Evolutionary conservation across 768 basidiomycete genomes (phyloP), one percentile per base, ranked within the genome.

Genomic region (Xerocomellus intermedius): DNA sequence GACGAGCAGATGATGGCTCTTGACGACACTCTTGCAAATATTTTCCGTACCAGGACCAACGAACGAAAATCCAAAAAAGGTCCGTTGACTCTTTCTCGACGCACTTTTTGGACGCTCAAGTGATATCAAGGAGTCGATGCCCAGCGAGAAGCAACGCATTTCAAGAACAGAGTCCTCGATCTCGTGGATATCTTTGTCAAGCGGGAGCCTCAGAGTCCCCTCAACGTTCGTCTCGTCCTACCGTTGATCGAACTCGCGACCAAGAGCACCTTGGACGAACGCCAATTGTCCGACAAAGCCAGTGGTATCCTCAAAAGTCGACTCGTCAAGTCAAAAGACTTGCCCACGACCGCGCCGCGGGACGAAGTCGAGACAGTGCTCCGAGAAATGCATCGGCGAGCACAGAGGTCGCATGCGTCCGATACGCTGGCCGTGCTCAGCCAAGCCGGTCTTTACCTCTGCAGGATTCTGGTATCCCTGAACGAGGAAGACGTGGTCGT

Each of bases 1-100:
- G 96, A 99, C 66, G 95, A 98, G 24, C 92, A 97, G 73, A 99
- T 99, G 96, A 86, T 98, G 79, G 89, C 89, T 33, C 83, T 98
- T 26, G 96, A 99, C 66, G 89, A 91, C 46, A 89, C 96, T 66
- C 83, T 99, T 8, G 92, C 91, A 5, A 83, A 86, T 48, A 86
- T 94, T 30, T 96, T 99, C 81, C 81, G 82, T 55, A 78, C 85
- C 30, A 82, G 84, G 56, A 75, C 80, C 22, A 77, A 78, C 52
- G 84, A 81, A 50, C 82, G 79, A 68, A 85, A 83, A 64, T 73
- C 74, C 36, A 80, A 78, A 50, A 91, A 87, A 78, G 83, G 91
- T 89, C 50, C 54, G 79, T 67, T 10, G 16, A 5, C 28, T 9
- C 17, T 47, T 43, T 33, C n/a, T 30, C 50, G 12, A 32, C 12